Evolutionary conservation across 2,329 filamentous ascomycete genomes (phyloP), one percentile per base, ranked within the genome.

Genomic region (Epichloe gansuensis): DNA sequence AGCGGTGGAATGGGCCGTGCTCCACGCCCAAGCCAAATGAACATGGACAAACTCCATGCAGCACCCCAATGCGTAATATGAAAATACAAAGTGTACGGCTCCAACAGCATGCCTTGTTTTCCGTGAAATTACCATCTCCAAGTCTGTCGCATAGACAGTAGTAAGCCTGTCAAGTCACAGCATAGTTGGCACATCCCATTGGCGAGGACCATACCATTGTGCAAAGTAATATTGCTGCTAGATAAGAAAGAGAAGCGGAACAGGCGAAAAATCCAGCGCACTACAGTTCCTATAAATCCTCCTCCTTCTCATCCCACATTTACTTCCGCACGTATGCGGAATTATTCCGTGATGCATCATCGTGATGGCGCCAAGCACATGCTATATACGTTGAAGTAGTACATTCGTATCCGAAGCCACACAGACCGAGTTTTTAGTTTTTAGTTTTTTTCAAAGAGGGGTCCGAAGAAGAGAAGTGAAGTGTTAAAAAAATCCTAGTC

Each of bases 341-440:
- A 56, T 34, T 34, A 52, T 54, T 25, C 55, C 54, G 44, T 54
- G 41, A 56, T 54, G 51, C 46, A 52, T 54, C 55, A 58, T 59
- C 54, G 43, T 53, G 34, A 49, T 48, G 55, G 54, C 43, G 50
- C 58, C 54, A 56, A 51, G 43, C 52, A 55, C 57, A 54, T 54
- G 48, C 42, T 50, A n/a, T 21, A 50, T 37, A 44, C 37, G 11
- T 42, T 31, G 12, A 25, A 50, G n/a, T 49, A 49, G 35, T 17
- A 31, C 23, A 49, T 12, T 28, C 38, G 41, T 39, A 47, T 39
- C 15, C 38, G 38, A 43, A 21, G 23, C 11, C 46, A 21, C 3
- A 25, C 37, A 48, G n/a, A 42, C 25, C 37, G 12, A 39, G 15
- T 13, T 13, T 39, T 12, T 21, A 21, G 17, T 21, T 21, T 21